Evolutionary conservation across 768 basidiomycete genomes (phyloP).

Genomic region (Cystobasidium tubakii): DNA sequence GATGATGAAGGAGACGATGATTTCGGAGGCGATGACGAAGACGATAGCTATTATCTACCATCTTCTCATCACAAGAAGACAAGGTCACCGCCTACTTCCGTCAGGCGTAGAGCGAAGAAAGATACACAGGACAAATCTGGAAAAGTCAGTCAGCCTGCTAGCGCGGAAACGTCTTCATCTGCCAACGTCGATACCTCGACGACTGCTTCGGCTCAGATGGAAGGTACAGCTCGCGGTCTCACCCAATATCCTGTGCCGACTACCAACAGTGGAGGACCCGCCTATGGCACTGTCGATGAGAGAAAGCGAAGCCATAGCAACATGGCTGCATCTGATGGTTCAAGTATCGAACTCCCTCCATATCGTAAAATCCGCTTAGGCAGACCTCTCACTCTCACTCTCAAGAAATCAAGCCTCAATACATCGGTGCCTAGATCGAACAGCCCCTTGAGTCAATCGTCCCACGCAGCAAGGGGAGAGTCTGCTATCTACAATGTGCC

Average conservation of each 20-base stretch:
- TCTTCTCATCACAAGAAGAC: neutral
- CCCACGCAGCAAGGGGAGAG: neutral
- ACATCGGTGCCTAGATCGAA: neutral
- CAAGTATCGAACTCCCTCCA: neutral
- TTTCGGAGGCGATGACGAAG: conserved; percentile 5
- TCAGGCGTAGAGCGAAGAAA: neutral
- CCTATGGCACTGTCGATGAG: neutral
- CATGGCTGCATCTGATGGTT: neutral
- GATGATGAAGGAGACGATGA: conserved; percentile 1
- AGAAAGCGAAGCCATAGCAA: neutral
- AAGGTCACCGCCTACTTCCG: neutral
- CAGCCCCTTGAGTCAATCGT: conserved; percentile 11
- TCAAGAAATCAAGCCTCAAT: neutral
- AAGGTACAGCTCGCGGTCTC: no score
- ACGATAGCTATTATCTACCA: neutral
- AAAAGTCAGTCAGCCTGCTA: neutral
- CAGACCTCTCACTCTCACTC: neutral
- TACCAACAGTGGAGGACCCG: neutral
- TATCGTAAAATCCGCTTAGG: neutral
- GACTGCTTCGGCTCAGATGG: no score
- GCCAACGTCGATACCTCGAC: neutral
- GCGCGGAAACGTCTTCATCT: neutral
- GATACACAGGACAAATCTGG: neutral
- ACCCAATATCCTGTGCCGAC: no score
- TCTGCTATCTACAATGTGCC: neutral